A percentile compares a stretch with the other conserved stretches of the same genome.
Conservation (phyloP, 2,329 filamentous ascomycete genomes). For the Xylariomycetidae sp. region DNA sequence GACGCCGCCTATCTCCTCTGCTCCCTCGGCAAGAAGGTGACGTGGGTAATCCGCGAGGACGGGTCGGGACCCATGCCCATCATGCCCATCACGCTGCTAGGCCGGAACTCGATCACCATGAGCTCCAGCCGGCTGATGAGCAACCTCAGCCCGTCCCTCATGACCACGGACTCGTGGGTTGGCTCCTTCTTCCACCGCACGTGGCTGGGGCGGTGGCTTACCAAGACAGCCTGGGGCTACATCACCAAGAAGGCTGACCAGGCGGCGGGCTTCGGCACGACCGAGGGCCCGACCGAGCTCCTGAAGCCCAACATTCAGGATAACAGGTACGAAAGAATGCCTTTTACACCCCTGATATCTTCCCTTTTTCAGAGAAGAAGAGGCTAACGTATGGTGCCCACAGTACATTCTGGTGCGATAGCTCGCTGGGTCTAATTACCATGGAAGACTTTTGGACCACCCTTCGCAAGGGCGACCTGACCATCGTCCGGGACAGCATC, state of each 20-base stretch:
- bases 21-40: slow-evolving; percentile 10
- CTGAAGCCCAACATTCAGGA: slow-evolving; percentile 5
- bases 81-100: slow-evolving; percentile 7
- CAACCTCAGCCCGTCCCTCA: slow-evolving; percentile 9
- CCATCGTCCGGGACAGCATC: slow-evolving; percentile 7
- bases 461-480: slow-evolving; percentile 5
- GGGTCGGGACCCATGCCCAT: slow-evolving; percentile 11
- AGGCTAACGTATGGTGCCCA: background rate
- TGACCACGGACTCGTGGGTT: slow-evolving; percentile 5
- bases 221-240: slow-evolving; percentile 3
- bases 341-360: background rate
- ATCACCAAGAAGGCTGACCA: slow-evolving; percentile 1
- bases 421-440: slow-evolving; percentile 8
- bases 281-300: slow-evolving; percentile 1
- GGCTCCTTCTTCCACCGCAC: slow-evolving; percentile 6
- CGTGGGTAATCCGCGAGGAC: slow-evolving; percentile 10
- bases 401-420: slow-evolving; percentile 9
- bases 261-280: slow-evolving; percentile 3
- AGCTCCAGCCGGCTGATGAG: slow-evolving; percentile 8
- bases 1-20: slow-evolving; percentile 11
- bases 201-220: slow-evolving; percentile 4
- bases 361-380: no score
- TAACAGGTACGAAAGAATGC: slow-evolving; percentile 2
- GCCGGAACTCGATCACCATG: slow-evolving; percentile 4
- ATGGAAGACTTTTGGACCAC: slow-evolving; percentile 10